A percentile compares a stretch with the other conserved stretches of the same genome.
These are phyloP conservation scores for Trichophyton benhamiae DNA, from an alignment of 2,329 filamentous ascomycete species.

Conservation along the genomic window DNA sequence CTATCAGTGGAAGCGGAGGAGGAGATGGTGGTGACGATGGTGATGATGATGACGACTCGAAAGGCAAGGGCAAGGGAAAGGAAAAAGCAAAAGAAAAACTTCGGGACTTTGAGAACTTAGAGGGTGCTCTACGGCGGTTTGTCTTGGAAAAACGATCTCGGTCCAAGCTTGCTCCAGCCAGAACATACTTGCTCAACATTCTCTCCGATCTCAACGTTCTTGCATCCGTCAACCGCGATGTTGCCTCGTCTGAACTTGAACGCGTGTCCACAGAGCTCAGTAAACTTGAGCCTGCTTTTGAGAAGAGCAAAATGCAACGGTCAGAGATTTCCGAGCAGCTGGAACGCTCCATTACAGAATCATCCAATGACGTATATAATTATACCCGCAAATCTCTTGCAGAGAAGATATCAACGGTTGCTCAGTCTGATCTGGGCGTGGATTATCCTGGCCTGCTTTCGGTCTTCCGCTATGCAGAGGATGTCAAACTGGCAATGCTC, in stretches of 20 bases:
- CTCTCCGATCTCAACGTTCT: constrained; percentile 74
- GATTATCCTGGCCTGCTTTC: constrained; percentile 74
- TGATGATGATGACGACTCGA: constrained; percentile 26
- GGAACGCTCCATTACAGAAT: constrained; percentile 69
- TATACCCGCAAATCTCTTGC: constrained; percentile 65
- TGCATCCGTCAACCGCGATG: constrained; percentile 74
- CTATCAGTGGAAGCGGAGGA: constrained; percentile 42
- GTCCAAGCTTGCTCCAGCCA: constrained; percentile 89
- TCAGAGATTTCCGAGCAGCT: constrained; percentile 69
- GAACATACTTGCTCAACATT: constrained; percentile 89
- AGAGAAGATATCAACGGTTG: constrained; percentile 62
- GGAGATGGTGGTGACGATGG: constrained; percentile 46
- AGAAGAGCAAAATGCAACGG: constrained; percentile 69
- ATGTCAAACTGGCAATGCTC: constrained; percentile 83
- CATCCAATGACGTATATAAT: constrained; percentile 73
- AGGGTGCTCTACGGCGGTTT: constrained; percentile 79
- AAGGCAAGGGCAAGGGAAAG: constrained; percentile 43
- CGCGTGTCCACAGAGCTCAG: constrained; percentile 68
- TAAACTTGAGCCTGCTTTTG: constrained; percentile 72
- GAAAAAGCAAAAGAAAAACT: constrained; percentile 79
- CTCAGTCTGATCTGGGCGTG: constrained; percentile 66
- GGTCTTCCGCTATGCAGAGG: constrained; percentile 85
- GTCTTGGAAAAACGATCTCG: constrained; percentile 90
- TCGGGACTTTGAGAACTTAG: constrained; percentile 77
- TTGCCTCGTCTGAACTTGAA: constrained; percentile 73